These are phyloP conservation scores for Jatropha curcas DNA, from an alignment of 345 rosid genomes.

Conservation along the genomic window DNA sequence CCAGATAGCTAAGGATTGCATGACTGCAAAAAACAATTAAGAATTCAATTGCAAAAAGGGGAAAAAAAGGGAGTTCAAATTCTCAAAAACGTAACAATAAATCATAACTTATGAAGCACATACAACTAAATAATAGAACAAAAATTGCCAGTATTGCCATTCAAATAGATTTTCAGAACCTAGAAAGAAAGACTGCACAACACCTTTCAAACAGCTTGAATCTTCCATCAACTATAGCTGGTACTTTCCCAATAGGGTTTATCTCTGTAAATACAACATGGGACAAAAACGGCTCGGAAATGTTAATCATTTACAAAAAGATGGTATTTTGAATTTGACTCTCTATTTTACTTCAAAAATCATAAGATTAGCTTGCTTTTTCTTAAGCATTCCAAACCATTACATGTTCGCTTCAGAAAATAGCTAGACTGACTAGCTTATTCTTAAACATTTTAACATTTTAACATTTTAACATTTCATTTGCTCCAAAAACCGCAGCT, in stretches of 20 bases:
- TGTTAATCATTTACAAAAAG: no score
- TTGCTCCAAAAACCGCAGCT: no score
- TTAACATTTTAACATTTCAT: no score
- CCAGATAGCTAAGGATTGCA: slow-evolving; percentile 76
- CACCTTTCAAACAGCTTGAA: slow-evolving; percentile 89
- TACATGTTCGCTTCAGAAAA: no score
- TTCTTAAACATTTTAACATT: no score
- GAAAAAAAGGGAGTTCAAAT: neutral
- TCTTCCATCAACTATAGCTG: slow-evolving; percentile 77
- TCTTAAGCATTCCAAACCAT: no score
- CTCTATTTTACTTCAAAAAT: no score
- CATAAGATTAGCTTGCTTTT: no score
- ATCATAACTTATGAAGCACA: neutral
- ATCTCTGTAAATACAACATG: slow-evolving; percentile 56
- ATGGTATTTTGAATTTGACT: no score
- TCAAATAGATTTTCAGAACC: neutral
- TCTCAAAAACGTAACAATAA: no score
- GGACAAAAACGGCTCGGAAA: neutral
- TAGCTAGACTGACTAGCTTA: no score
- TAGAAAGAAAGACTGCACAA: neutral
- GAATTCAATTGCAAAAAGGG: neutral
- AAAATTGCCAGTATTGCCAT: neutral
- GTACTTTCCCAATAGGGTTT: slow-evolving; percentile 70
- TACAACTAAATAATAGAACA: neutral
- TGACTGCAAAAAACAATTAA: slow-evolving; percentile 54